Conservation (phyloP, 768 basidiomycete species). For the Boletus speciosus region DNA sequence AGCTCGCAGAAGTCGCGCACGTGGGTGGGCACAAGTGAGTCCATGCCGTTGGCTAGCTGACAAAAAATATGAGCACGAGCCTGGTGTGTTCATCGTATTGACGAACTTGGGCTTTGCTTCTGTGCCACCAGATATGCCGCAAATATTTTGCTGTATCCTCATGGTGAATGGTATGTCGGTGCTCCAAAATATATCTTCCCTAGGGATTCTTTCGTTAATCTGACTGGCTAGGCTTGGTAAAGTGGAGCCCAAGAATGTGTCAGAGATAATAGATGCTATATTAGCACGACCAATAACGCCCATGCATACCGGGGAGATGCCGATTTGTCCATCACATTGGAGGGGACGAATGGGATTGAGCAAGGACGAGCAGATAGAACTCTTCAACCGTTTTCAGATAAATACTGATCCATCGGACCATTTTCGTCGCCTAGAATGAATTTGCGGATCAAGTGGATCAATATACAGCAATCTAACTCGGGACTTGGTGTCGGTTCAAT, state of each 20-base stretch:
- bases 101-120: neutral
- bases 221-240: constrained; percentile 54
- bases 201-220: neutral
- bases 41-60: neutral
- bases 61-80: neutral
- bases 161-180: constrained; percentile 63
- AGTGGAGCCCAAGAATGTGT: constrained; percentile 54
- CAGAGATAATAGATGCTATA: constrained; percentile 48
- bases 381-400: constrained; percentile 22
- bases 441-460: neutral
- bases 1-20: constrained; percentile 67
- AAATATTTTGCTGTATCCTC: constrained; percentile 65
- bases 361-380: constrained; percentile 52
- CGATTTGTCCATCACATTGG: constrained; percentile 53
- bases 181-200: neutral
- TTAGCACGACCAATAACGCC: constrained; percentile 31
- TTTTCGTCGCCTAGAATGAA: neutral
- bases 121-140: constrained; percentile 55
- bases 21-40: constrained; percentile 83
- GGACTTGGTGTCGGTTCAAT: constrained; percentile 6
- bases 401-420: neutral
- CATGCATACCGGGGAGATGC: constrained; percentile 27
- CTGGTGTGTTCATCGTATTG: neutral
- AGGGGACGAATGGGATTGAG: constrained; percentile 68
- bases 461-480: neutral